Evolutionary conservation across 2,329 filamentous ascomycete genomes (phyloP), one percentile per base, ranked within the genome.

Genomic region (Capronia americana): DNA sequence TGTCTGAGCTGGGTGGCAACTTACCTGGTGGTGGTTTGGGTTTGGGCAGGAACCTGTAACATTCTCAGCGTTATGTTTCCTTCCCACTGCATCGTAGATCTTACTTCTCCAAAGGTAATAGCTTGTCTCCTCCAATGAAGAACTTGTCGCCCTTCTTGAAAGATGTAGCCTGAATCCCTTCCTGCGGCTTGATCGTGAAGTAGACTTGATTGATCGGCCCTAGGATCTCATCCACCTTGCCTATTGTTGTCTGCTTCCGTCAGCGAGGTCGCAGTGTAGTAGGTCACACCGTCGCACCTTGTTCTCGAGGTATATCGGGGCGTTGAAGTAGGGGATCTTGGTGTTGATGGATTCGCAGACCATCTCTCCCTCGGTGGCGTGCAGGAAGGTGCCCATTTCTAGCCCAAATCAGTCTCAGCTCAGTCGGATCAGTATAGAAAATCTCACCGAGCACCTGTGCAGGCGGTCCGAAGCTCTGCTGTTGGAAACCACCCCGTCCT

Each of bases 311-410:
- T 95, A 99, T 80, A 99, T 96, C 73, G 93, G 93, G 69, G 95
- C 95, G 85, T 97, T 98, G 90, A 99, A 99, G 84, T 96, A 96
- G 69, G 95, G 95, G 71, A 99, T 90, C 83, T 98, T 98, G 75
- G 90, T 84, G 85, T 97, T 98, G 81, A 91, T 90, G 73, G 92
- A 96, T 81, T 93, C 90, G 90, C 94, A 97, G 74, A 99, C 90
- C 86, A 99, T 95, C 82, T 99, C 95, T 79, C 94, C 94, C 82
- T 99, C 95, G 83, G 92, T 94, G 66, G 93, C 89, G 83, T 99
- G 95, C 78, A 97, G 82, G 81, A 98, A 96, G 72, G 87, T 88
- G 80, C 95, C 95, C 90, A 99, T 92, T 83, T 97, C 95, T 90
- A 71, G 53, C 50, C 12, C 66, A 63, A 82, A 81, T 78, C 63